Evolutionary conservation across 805 yeast genomes (phyloP).

Genomic region (Jamesozyma gamospora): DNA sequence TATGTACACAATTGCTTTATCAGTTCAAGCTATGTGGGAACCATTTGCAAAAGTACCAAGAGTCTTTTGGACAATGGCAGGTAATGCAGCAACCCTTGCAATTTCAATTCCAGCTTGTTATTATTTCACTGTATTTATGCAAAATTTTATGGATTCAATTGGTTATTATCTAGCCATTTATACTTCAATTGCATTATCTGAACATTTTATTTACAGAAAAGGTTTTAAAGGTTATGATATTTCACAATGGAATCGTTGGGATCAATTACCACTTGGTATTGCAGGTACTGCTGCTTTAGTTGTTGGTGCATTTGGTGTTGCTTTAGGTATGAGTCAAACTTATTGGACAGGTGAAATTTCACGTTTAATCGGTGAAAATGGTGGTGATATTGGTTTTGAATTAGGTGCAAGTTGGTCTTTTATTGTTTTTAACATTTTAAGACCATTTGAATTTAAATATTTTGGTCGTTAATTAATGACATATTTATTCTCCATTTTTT

Average conservation of each 20-base stretch:
- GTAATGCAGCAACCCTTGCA: constrained; percentile 68
- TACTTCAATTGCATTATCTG: constrained; percentile 59
- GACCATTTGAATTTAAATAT: constrained; percentile 65
- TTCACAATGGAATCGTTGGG: constrained; percentile 46
- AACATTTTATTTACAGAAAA: constrained; percentile 70
- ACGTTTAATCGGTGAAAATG: constrained; percentile 40
- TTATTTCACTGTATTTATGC: constrained; percentile 62
- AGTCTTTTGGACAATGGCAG: constrained; percentile 66
- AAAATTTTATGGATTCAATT: constrained; percentile 80
- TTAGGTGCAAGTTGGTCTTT: constrained; percentile 61
- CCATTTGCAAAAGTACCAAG: constrained; percentile 68
- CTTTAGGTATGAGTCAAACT: constrained; percentile 74
- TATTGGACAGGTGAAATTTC: constrained; percentile 75
- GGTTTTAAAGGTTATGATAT: constrained; percentile 56
- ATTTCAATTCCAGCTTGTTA: constrained; percentile 84
- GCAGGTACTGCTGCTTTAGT: constrained; percentile 74
- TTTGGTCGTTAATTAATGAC: constrained; percentile 31
- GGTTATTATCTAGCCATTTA: constrained; percentile 88
- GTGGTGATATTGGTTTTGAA: constrained; percentile 72
- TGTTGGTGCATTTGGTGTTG: constrained; percentile 78
- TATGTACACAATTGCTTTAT: constrained; percentile 79
- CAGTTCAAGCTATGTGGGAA: constrained; percentile 77
- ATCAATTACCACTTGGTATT: constrained; percentile 57
- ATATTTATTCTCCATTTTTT: not conserved
- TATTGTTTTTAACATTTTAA: constrained; percentile 45